Base-by-base conservation (phyloP, 169 alveolate genomes). In the Cystoisospora suis region DNA sequence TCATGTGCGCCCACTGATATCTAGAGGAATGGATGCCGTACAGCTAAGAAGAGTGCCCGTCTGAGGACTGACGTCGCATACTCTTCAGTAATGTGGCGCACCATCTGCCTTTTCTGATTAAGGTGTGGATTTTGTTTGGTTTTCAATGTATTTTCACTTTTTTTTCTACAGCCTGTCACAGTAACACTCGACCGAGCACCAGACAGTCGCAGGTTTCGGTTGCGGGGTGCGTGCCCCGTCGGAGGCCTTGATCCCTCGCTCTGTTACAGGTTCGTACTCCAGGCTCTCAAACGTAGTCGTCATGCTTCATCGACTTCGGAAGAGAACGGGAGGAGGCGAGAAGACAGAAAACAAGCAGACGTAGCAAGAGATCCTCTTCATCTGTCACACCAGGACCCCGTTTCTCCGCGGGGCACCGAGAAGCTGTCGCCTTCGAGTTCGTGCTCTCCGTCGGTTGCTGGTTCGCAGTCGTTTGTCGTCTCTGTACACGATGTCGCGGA, bases 401-500 rank as follows among this genome's bases (percentile, higher is more conserved):
- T 20, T 20, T 49, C 61, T 9, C 61, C 61, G 61, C 0, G 9
- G n/a, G 42, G 77, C 38, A 1, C 77, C n/a, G n/a, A 36, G 5
- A 32, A 36, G 44, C 6, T 44, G 38, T n/a, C 77, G n/a, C 44
- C 42, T 44, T 65, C 77, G 5, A 1, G 45, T 65, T 4, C 34
- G 6, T 4, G 40, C 29, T 59, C 75, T 36, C 7, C 34, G 7
- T 59, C 61, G 61, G n/a, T 9, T 49, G 61, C 61, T 9, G n/a
- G 20, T 9, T 9, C 61, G n/a, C n/a, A 9, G 61, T 12, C 77
- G 77, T 20, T 20, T n/a, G 6, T 44, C 20, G 44, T 65, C 36
- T 9, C 77, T 12, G 77, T n/a, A 20, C 77, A 65, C 40, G 77
- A 65, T 38, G 9, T 72, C 40, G 83, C 83, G 34, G 83, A 72